Conservation (phyloP, 345 rosid genomes). For the Boechera divaricarpa region DNA sequence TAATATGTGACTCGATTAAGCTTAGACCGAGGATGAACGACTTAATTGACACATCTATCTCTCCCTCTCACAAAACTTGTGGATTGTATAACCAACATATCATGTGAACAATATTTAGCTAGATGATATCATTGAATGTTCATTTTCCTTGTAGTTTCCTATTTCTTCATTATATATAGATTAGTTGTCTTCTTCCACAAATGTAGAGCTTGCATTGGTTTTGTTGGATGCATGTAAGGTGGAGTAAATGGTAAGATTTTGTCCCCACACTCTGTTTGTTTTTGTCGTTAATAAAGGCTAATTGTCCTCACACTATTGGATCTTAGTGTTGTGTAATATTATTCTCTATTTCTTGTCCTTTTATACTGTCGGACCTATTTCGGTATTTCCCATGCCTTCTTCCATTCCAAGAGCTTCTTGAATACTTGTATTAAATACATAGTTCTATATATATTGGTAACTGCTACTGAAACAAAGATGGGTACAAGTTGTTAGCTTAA, state of each 20-base stretch:
- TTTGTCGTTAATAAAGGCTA: conserved; percentile 32
- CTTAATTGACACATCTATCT: conserved; percentile 3
- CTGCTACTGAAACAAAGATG: neutral
- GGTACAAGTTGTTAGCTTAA: neutral
- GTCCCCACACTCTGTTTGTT: conserved; percentile 25
- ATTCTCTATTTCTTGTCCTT: conserved; percentile 40
- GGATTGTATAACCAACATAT: conserved; percentile 29
- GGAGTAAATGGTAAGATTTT: conserved; percentile 25
- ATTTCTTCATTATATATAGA: neutral
- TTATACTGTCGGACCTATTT: conserved; percentile 22
- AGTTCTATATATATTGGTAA: neutral
- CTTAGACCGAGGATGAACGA: neutral
- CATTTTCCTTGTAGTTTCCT: conserved; percentile 22
- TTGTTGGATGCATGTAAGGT: conserved; percentile 37
- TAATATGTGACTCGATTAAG: neutral
- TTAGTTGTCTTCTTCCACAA: conserved; percentile 20
- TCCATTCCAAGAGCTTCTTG: conserved; percentile 20
- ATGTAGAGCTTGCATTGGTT: conserved; percentile 29
- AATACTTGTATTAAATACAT: neutral
- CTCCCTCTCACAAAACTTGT: conserved; percentile 35
- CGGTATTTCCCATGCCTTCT: conserved; percentile 18
- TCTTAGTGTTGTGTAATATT: conserved; percentile 29
- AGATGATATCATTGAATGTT: conserved; percentile 22
- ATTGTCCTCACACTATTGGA: conserved; percentile 40
- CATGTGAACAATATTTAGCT: conserved; percentile 40